Base-by-base conservation (phyloP, 2,329 filamentous ascomycete species). In the Sclerotinia glacialis region DNA sequence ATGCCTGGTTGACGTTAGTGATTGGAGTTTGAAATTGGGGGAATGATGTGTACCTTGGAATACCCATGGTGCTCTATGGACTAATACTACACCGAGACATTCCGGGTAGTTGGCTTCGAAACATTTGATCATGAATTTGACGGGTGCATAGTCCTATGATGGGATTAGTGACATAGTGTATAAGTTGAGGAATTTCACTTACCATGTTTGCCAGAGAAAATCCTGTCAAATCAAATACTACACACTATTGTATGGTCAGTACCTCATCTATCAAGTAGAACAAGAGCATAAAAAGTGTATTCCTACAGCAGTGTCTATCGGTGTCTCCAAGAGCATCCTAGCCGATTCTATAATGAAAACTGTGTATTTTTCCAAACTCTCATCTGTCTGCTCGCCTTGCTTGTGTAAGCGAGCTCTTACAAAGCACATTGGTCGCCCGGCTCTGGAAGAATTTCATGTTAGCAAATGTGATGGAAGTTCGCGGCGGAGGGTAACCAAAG, bases 91-190 rank as follows among this genome's bases (percentile, higher is more conserved):
- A 37, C 94, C 95, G 1, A 99, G 83, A 58, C 88, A 94, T 78
- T 99, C 95, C 0, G 95, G 95, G 74, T 98, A 99, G 77, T 99
- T 98, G 68, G 95, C 95, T 80, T 99, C 95, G 76, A 99, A 99
- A 78, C 93, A 97, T 79, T 97, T 96, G 78, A 99, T 97, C 90
- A 99, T 97, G 80, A 98, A 99, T 76, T 97, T 99, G 67, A 99
- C 92, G 1, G 95, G 94, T 0, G 91, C 86, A 77, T 98, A 98
- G 78, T 99, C 95, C 87, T 89, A 66, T 16, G 12, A 23, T 18
- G 18, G 50, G 44, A 67, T 77, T 46, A 75, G 73, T 46, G 23
- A 64, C 52, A 4, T 26, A 18, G 37, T 46, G 37, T 11, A 11
- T 7, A 44, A 40, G 54, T 46, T 37, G 21, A 55, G 46, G 34